These are phyloP conservation scores for Populus deltoides DNA, from an alignment of 345 rosid genomes.

Conservation along the genomic window DNA sequence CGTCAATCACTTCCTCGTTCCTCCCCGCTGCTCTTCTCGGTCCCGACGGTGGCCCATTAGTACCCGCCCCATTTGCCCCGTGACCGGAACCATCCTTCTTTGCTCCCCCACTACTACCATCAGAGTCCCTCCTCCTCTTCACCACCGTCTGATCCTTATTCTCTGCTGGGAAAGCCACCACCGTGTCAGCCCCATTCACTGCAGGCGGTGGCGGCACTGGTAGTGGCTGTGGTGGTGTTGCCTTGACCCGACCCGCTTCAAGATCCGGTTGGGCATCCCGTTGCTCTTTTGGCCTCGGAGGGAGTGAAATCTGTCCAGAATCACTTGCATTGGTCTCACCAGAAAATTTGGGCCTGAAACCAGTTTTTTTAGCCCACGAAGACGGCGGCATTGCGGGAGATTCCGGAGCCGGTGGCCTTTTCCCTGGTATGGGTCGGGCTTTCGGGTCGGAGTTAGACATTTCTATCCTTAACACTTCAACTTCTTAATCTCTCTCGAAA, in stretches of 20 bases:
- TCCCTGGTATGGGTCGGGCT: slow-evolving; percentile 61
- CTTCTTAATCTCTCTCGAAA: not conserved
- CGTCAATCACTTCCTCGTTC: slow-evolving; percentile 57
- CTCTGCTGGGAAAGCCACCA: slow-evolving; percentile 8
- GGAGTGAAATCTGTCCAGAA: slow-evolving; percentile 62
- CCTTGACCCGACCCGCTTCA: slow-evolving; percentile 52
- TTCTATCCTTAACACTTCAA: slow-evolving; percentile 3
- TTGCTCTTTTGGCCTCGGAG: slow-evolving; percentile 45
- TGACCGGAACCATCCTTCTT: slow-evolving; percentile 40
- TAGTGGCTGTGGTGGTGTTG: slow-evolving; percentile 13
- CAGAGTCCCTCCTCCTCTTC: slow-evolving; percentile 85
- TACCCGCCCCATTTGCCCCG: slow-evolving; percentile 44
- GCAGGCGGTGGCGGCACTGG: slow-evolving; percentile 4
- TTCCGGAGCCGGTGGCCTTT: slow-evolving; percentile 75
- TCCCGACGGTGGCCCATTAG: slow-evolving; percentile 32
- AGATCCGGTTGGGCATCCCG: slow-evolving; percentile 57
- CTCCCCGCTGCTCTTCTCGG: slow-evolving; percentile 50
- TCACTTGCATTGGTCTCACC: slow-evolving; percentile 81
- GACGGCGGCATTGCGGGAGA: slow-evolving; percentile 80
- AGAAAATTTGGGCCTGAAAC: slow-evolving; percentile 91
- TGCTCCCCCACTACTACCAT: slow-evolving; percentile 41
- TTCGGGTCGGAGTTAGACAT: slow-evolving; percentile 78
- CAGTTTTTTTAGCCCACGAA: slow-evolving; percentile 92
- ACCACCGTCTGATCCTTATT: slow-evolving; percentile 61
- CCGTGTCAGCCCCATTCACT: slow-evolving; percentile 22